These are phyloP conservation scores for Secale cereale DNA, from an alignment of 176 grass and related monocot species.

Conservation along the genomic window DNA sequence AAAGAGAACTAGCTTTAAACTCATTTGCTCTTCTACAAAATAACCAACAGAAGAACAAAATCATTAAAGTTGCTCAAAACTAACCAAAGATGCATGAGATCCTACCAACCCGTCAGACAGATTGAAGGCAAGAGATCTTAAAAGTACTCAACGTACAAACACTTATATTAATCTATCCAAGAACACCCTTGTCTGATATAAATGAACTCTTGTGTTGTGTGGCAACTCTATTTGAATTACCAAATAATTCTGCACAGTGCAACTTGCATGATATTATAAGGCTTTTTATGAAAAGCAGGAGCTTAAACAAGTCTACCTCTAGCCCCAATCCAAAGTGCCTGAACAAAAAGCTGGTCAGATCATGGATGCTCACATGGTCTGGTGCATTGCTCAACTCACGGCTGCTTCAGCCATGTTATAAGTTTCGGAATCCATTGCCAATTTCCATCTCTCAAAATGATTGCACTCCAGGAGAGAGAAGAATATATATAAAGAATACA, in stretches of 20 bases:
- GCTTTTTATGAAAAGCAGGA: conserved; percentile 4
- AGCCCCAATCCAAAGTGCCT: conserved; percentile 26
- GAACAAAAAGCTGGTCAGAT: conserved; percentile 9
- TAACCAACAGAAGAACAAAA: conserved; percentile 24
- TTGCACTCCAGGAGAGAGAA: conserved; percentile 12
- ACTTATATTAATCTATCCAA: conserved; percentile 36
- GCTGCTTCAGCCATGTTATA: conserved; percentile 21
- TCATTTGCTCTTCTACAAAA: background rate
- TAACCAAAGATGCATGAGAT: conserved; percentile 38
- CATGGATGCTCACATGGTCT: conserved; percentile 24
- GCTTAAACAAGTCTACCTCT: conserved; percentile 23
- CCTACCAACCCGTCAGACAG: conserved; percentile 42
- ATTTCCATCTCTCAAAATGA: conserved; percentile 25
- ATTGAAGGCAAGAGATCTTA: conserved; percentile 33
- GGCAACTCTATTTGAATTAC: conserved; percentile 31
- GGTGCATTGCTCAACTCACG: conserved; percentile 6
- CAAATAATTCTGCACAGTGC: conserved; percentile 25
- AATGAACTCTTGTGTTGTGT: conserved; percentile 38
- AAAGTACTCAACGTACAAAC: conserved; percentile 30
- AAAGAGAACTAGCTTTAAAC: background rate
- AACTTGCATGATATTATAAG: conserved; percentile 34
- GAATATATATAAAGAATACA: conserved; percentile 29
- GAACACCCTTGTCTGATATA: conserved; percentile 42
- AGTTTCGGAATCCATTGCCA: conserved; percentile 24
- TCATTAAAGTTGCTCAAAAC: conserved; percentile 44